A percentile compares a stretch with the other conserved stretches of the same genome.
These are phyloP conservation scores for Beauveria bassiana DNA, from an alignment of 2,329 filamentous ascomycete species.

Conservation along the genomic window DNA sequence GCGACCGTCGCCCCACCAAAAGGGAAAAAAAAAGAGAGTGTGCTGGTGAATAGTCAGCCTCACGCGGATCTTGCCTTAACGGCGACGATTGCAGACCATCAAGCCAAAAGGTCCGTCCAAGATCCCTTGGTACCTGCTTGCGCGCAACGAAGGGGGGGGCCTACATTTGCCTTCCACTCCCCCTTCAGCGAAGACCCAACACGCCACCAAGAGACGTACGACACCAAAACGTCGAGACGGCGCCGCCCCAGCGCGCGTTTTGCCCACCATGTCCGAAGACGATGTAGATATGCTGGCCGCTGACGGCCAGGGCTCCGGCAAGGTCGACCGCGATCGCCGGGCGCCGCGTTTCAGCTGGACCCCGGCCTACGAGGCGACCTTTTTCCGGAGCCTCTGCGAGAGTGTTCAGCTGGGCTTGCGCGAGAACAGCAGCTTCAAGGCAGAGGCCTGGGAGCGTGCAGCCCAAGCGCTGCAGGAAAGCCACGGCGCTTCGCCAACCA, in stretches of 20 bases:
- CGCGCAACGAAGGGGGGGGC: slow-evolving; percentile 11
- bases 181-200: slow-evolving; percentile 1
- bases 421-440: slow-evolving; percentile 54
- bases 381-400: slow-evolving; percentile 53
- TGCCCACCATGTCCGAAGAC: slow-evolving; percentile 29
- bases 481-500: slow-evolving; percentile 50
- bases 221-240: background rate
- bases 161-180: slow-evolving; percentile 6
- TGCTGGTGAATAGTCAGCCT: background rate
- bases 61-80: background rate
- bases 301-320: slow-evolving; percentile 24
- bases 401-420: slow-evolving; percentile 49
- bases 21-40: background rate
- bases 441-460: slow-evolving; percentile 53
- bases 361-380: slow-evolving; percentile 49
- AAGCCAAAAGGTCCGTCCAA: background rate
- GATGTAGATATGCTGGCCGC: slow-evolving; percentile 29
- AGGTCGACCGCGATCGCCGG: slow-evolving; percentile 32
- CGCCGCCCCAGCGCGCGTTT: background rate
- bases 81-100: slow-evolving; percentile 1
- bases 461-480: slow-evolving; percentile 45
- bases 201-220: background rate
- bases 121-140: slow-evolving; percentile 5
- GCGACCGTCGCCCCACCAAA: background rate
- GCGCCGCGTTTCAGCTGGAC: slow-evolving; percentile 54